Evolutionary conservation across 345 rosid species (phyloP).

Genomic region (Brassica carinata): DNA sequence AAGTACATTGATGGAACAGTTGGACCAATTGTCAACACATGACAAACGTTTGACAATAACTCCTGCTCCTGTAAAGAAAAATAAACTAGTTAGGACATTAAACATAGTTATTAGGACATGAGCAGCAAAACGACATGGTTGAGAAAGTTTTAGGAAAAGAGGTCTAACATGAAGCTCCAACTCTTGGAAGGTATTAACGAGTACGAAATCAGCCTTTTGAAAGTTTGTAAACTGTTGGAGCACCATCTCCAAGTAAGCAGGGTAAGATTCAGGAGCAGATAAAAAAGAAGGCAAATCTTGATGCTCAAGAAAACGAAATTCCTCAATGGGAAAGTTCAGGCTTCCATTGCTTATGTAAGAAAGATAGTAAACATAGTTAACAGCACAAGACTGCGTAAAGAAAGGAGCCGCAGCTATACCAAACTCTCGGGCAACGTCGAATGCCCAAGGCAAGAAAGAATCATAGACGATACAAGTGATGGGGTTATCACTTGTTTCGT

Average conservation of each 20-base stretch:
- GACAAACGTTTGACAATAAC: slow-evolving; percentile 46
- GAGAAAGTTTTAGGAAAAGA: not conserved
- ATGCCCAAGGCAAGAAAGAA: slow-evolving; percentile 61
- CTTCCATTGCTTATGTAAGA: slow-evolving; percentile 35
- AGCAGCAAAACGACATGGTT: not conserved
- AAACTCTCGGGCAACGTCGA: slow-evolving; percentile 57
- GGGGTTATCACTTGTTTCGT: slow-evolving; percentile 41
- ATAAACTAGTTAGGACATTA: not conserved
- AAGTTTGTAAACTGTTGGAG: slow-evolving; percentile 48
- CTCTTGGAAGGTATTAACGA: slow-evolving; percentile 45
- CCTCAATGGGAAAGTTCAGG: slow-evolving; percentile 48
- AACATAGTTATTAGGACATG: not conserved
- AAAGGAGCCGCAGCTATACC: slow-evolving; percentile 57
- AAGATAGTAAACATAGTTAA: slow-evolving; percentile 56
- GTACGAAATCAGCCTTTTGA: slow-evolving; percentile 46
- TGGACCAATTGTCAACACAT: slow-evolving; percentile 49
- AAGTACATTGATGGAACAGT: slow-evolving; percentile 54
- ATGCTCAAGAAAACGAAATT: slow-evolving; percentile 48
- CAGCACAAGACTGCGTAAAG: slow-evolving; percentile 69
- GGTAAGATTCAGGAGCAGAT: slow-evolving; percentile 45
- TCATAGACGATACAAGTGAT: slow-evolving; percentile 61
- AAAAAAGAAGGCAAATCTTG: slow-evolving; percentile 62
- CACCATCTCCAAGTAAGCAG: slow-evolving; percentile 53
- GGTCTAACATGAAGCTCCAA: slow-evolving; percentile 48
- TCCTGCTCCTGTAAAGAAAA: slow-evolving; percentile 38